Conservation (phyloP, 352 stramenopile species). For the Pythium sukuiense region DNA sequence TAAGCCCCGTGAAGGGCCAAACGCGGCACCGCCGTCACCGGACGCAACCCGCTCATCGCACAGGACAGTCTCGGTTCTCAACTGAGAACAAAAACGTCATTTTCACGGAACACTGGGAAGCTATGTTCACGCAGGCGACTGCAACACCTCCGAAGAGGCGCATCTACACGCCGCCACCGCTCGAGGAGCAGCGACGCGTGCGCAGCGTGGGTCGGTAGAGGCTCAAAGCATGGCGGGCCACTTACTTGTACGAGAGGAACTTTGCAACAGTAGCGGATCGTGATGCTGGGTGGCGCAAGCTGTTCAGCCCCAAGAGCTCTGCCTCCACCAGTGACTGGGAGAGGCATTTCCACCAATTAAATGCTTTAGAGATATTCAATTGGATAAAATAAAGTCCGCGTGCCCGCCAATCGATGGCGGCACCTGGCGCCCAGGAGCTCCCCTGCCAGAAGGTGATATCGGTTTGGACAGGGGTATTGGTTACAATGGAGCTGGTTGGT, state of each 20-base stretch:
- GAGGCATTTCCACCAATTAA: conserved; percentile 23
- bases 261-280: conserved; percentile 72
- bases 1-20: neutral
- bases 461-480: conserved; percentile 14
- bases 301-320: conserved; percentile 3
- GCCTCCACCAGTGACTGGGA: conserved; percentile 23
- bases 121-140: conserved; percentile 31
- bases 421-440: neutral
- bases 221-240: conserved; percentile 30
- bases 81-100: conserved; percentile 72
- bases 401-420: conserved; percentile 27
- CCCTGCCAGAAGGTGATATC: conserved; percentile 8
- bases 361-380: neutral
- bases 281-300: neutral
- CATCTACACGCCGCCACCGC: neutral
- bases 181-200: neutral
- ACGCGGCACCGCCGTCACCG: conserved; percentile 7
- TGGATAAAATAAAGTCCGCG: conserved; percentile 7
- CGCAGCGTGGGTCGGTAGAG: conserved; percentile 18
- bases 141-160: neutral
- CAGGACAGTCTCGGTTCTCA: conserved; percentile 92
- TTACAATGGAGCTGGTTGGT: conserved; percentile 24
- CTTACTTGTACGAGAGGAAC: conserved; percentile 87
- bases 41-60: conserved; percentile 46
- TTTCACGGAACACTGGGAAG: conserved; percentile 28